These are phyloP conservation scores for Penicillium mononematosum DNA, from an alignment of 495 filamentous ascomycete genomes.

Conservation along the genomic window DNA sequence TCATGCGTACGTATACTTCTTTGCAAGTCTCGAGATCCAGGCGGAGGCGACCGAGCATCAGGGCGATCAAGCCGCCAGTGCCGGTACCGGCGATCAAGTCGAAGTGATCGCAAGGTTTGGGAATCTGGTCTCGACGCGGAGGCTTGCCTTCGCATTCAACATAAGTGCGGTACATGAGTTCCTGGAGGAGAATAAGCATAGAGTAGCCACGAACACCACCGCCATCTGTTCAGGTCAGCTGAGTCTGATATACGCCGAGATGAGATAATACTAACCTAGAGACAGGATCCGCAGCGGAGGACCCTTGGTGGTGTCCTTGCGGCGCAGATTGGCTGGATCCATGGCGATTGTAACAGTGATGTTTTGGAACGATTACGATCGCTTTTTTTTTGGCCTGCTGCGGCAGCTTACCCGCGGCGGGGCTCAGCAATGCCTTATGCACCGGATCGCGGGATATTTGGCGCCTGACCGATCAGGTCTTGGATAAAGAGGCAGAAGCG, in stretches of 20 bases:
- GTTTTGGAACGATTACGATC: constrained; percentile 17
- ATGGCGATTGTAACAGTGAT: constrained; percentile 23
- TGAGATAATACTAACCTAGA: constrained; percentile 55
- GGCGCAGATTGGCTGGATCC: constrained; percentile 49
- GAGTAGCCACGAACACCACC: constrained; percentile 97
- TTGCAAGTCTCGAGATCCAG: constrained; percentile 95
- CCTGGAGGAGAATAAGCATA: constrained; percentile 91
- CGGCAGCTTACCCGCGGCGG: constrained; percentile 32
- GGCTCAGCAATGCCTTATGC: constrained; percentile 33
- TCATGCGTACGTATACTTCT: constrained; percentile 92
- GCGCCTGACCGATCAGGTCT: constrained; percentile 28
- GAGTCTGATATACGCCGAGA: constrained; percentile 2
- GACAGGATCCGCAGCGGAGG: constrained; percentile 89
- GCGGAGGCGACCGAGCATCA: constrained; percentile 92
- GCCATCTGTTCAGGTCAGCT: constrained; percentile 63
- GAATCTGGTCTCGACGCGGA: constrained; percentile 81
- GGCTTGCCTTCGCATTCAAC: constrained; percentile 80
- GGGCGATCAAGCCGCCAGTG: constrained; percentile 90
- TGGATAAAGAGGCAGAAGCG: constrained; percentile 11
- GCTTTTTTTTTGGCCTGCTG: constrained; percentile 21
- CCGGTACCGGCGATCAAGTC: constrained; percentile 94
- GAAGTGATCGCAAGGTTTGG: constrained; percentile 97
- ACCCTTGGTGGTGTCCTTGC: constrained; percentile 93
- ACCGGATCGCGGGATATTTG: constrained; percentile 22
- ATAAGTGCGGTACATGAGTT: constrained; percentile 92